A percentile compares a stretch with the other conserved stretches of the same genome.
Conservation (phyloP, 2,329 filamentous ascomycete genomes). For the Didymella segeticola region DNA sequence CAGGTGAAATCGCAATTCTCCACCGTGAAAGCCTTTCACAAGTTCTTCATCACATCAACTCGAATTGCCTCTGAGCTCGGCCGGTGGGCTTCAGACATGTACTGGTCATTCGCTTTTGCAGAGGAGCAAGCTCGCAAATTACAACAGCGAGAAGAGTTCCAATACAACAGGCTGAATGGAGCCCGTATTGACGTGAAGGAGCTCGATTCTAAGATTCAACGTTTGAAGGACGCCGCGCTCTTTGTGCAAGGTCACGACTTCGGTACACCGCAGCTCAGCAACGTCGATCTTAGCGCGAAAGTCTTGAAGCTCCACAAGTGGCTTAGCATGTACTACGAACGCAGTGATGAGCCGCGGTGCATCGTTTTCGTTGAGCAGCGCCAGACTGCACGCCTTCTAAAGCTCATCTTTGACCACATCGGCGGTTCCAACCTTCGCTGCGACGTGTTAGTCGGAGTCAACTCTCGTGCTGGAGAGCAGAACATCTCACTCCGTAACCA, state of each 20-base stretch:
- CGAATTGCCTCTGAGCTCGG: conserved; percentile 73
- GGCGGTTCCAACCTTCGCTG: conserved; percentile 65
- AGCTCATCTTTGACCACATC: conserved; percentile 69
- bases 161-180: conserved; percentile 37
- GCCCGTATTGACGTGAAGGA: conserved; percentile 40
- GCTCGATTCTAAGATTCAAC: conserved; percentile 60
- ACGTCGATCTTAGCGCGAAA: conserved; percentile 71
- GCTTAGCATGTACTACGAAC: conserved; percentile 68
- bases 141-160: conserved; percentile 61
- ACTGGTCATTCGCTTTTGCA: conserved; percentile 75
- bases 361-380: conserved; percentile 88
- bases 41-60: conserved; percentile 65
- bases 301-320: conserved; percentile 67
- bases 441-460: conserved; percentile 69
- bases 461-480: conserved; percentile 60
- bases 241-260: conserved; percentile 63
- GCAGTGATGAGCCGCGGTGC: conserved; percentile 67
- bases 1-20: conserved; percentile 62
- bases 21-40: conserved; percentile 60
- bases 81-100: conserved; percentile 81
- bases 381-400: conserved; percentile 76
- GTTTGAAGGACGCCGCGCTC: conserved; percentile 65
- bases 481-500: conserved; percentile 76
- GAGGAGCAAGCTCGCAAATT: conserved; percentile 68
- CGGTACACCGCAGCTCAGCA: conserved; percentile 45